Conservation (phyloP, 441 rosid species). For the Omphalea diandra region DNA sequence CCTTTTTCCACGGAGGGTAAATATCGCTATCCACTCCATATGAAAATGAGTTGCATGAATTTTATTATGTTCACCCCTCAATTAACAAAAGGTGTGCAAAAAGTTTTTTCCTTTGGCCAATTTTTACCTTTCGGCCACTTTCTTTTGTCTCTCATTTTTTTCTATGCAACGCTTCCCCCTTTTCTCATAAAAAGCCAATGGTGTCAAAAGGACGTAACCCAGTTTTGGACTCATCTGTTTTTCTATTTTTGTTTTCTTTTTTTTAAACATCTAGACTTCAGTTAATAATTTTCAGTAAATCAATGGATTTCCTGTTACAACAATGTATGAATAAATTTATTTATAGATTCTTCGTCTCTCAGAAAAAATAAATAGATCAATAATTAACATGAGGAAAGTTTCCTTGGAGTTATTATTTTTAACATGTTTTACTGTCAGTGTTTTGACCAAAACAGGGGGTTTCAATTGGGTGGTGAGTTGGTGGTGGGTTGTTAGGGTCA, state of each 20-base stretch:
- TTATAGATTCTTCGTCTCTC: no score
- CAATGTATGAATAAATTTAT: no score
- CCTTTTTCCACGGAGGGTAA: conserved; percentile 22
- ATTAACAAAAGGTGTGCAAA: conserved; percentile 8
- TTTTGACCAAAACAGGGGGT: not conserved
- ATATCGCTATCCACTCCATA: conserved; percentile 7
- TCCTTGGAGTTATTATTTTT: no score
- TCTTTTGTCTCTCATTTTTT: not conserved
- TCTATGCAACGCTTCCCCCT: no score
- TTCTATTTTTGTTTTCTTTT: not conserved
- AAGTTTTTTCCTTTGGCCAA: not conserved
- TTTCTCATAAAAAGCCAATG: not conserved
- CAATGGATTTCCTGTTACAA: no score
- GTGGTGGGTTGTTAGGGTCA: conserved; percentile 3
- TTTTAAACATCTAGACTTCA: not conserved
- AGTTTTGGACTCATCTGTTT: not conserved
- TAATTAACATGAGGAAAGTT: no score
- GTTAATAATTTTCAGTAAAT: not conserved
- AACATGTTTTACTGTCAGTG: not conserved
- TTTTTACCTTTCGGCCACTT: conserved; percentile 27
- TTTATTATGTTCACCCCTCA: not conserved
- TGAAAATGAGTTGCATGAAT: conserved; percentile 10
- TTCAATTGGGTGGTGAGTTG: not conserved
- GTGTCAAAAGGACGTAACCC: not conserved
- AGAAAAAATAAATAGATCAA: no score